Percentiles rank a stretch among this genome's conserved stretches.
Conservation (phyloP, 148 eudicot genomes). For the Cornus controversa region DNA sequence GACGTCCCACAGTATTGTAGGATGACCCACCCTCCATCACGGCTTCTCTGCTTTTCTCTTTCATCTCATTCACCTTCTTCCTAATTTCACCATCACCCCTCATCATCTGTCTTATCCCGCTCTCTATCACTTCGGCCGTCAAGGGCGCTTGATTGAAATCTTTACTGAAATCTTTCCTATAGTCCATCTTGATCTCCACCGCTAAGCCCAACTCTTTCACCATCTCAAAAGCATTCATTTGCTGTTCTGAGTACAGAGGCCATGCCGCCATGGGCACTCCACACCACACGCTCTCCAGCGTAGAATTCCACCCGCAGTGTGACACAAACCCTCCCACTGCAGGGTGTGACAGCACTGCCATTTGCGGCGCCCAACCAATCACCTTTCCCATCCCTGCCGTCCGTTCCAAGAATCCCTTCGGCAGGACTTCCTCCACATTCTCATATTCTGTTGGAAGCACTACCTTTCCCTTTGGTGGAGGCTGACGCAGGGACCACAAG, state of each 20-base stretch:
- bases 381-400: conserved; percentile 4
- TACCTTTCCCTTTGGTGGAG: background rate
- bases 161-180: background rate
- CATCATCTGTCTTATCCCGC: conserved; percentile 9
- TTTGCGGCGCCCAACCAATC: conserved; percentile 10
- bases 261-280: conserved; percentile 20
- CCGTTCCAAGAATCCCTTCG: conserved; percentile 8
- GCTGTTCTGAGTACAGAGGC: conserved; percentile 22
- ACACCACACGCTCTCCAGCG: conserved; percentile 17
- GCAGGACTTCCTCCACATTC: conserved; percentile 6
- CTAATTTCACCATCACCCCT: background rate
- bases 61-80: background rate
- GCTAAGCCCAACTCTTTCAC: conserved; percentile 8
- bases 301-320: conserved; percentile 21
- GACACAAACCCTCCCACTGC: conserved; percentile 12
- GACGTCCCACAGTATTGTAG: background rate
- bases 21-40: conserved; percentile 7
- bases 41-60: background rate
- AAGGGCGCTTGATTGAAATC: background rate
- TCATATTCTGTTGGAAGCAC: conserved; percentile 6
- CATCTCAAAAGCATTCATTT: conserved; percentile 16
- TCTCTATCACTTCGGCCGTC: background rate
- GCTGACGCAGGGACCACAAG: conserved; percentile 7
- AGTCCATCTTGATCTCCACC: conserved; percentile 12
- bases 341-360: conserved; percentile 9